Conservation (phyloP, 139 green algal species). For the Ettlia oleoabundans region DNA sequence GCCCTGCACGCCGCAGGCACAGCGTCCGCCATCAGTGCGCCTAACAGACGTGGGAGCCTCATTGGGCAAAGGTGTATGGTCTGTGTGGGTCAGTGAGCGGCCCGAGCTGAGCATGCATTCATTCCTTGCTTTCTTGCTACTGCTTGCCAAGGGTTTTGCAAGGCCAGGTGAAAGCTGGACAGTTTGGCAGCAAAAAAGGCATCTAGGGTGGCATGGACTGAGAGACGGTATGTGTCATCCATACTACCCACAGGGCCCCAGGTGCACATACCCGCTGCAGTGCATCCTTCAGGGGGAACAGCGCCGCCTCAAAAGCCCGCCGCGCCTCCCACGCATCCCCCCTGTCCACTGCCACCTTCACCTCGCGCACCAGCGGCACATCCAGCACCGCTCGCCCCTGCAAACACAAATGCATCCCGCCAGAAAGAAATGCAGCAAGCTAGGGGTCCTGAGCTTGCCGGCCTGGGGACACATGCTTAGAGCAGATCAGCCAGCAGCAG, state of each 20-base stretch:
- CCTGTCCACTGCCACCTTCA: neutral
- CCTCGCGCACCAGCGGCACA: neutral
- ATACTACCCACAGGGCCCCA: neutral
- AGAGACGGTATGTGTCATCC: neutral
- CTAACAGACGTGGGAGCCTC: no score
- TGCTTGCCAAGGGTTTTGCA: no score
- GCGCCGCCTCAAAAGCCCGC: neutral
- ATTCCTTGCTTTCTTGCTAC: no score
- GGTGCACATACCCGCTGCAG: neutral
- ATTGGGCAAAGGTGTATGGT: no score
- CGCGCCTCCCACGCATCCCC: neutral
- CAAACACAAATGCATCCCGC: neutral
- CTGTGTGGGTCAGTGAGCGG: no score
- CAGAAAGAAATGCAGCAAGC: neutral
- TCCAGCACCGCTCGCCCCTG: neutral
- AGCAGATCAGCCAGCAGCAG: neutral
- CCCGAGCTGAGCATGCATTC: no score
- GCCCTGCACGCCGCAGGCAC: neutral
- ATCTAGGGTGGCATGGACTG: neutral
- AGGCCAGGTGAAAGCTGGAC: no score
- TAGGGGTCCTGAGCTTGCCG: neutral
- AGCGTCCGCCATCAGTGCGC: neutral
- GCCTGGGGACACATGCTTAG: neutral
- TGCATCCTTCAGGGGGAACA: neutral
- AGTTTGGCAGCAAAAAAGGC: no score